Base-by-base conservation (phyloP, 768 basidiomycete species). In the Boletus subcaerulescens region DNA sequence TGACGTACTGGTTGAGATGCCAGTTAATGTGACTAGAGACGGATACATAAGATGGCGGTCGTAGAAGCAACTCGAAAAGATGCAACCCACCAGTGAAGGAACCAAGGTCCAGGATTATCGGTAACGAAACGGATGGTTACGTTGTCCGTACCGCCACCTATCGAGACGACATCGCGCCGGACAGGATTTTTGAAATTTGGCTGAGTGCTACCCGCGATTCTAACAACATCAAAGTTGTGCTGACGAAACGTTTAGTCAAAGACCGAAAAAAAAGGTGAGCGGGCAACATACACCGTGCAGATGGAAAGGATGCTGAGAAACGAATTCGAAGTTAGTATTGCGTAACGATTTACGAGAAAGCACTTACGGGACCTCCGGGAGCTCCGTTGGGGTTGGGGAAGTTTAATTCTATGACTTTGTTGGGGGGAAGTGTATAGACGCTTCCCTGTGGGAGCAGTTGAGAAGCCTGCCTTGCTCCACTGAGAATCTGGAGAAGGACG, bases 101-200 rank as follows among this genome's bases (percentile, higher is more conserved):
- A 24, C 58, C 83, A 85, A 13, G 80, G 79, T 9, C 86, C 86
- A 1, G 85, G 74, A 64, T 87, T 87, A 57, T 87, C 80, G 0
- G 84, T 85, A 15, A 69, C 63, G 66, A 84, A 87, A 45, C 84
- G 77, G 48, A 89, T 73, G 5, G 78, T 78, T 18, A 81, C 80
- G 62, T 78, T 68, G 71, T 80, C 67, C 4, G 48, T 57, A 65
- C 77, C 49, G 3, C 35, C 41, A 22, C 68, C 68, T 0, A 60
- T 45, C 24, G 60, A 64, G n/a, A 69, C 64, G 5, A 63, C 60
- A 20, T 76, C 74, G 17, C 74, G 66, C 41, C 59, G 55, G 26
- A 71, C 61, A 2, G 75, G 75, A 43, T 75, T 69, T 3, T 62
- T 57, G 29, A 67, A 75, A 64, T 76, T 76, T 36, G 59, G 44